Conservation (phyloP, 805 yeast species). For the Kuraishia hungarica region DNA sequence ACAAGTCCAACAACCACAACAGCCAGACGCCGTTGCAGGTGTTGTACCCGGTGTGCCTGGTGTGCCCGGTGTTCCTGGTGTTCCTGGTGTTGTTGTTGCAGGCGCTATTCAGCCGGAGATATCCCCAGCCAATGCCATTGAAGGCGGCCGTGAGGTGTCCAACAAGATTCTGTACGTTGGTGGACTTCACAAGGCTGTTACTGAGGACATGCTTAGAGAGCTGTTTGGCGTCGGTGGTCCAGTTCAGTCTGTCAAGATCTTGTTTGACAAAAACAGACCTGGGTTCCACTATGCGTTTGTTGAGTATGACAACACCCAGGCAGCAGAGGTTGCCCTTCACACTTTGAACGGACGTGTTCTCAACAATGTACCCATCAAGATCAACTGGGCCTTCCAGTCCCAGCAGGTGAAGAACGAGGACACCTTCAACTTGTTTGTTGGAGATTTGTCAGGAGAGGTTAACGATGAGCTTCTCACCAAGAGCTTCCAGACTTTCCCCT, state of each 20-base stretch:
- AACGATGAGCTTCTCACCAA: constrained; percentile 62
- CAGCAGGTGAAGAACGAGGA: constrained; percentile 50
- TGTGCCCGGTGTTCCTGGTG: not conserved
- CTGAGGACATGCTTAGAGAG: constrained; percentile 55
- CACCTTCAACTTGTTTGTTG: constrained; percentile 70
- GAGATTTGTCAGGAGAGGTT: constrained; percentile 77
- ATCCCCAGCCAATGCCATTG: constrained; percentile 60
- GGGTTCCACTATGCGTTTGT: constrained; percentile 80
- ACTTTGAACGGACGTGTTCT: constrained; percentile 48
- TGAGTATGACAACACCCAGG: constrained; percentile 50
- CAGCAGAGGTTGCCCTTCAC: constrained; percentile 56
- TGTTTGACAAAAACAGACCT: constrained; percentile 66
- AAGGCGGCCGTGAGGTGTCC: constrained; percentile 78
- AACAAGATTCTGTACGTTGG: constrained; percentile 72
- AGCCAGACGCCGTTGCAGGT: constrained; percentile 3
- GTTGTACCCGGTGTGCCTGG: not conserved
- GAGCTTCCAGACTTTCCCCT: constrained; percentile 48
- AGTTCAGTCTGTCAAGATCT: constrained; percentile 56
- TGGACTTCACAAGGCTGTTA: constrained; percentile 53
- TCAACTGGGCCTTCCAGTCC: constrained; percentile 82
- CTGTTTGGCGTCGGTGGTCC: constrained; percentile 52
- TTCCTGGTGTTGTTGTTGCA: not conserved
- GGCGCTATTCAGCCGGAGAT: constrained; percentile 17
- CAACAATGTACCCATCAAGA: constrained; percentile 46
- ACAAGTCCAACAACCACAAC: constrained; percentile 4